Base-by-base conservation (phyloP, 2,329 filamentous ascomycete species). In the Pseudogymnoascus sp. region DNA sequence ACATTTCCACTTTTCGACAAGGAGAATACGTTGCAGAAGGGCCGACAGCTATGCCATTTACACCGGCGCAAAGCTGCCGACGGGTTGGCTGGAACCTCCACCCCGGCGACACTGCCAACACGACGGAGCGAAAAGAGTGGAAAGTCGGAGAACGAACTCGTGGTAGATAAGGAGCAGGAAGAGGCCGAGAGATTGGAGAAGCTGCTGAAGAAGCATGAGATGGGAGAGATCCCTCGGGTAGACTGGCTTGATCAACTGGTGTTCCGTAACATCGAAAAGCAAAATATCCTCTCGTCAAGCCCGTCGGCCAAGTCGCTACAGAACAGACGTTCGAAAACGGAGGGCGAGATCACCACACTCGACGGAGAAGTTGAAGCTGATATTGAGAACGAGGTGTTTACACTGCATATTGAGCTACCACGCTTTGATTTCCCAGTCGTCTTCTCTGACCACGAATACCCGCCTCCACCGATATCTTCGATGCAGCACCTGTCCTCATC, bases 201-300 rank as follows among this genome's bases (percentile, higher is more conserved):
- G 60, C 74, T 97, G 20, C 89, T 99, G 71, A 99, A 99, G 75
- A 96, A 96, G 74, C 94, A 97, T 70, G 95, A 99, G 71, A 95
- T 97, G 88, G 92, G 91, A 16, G 94, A 99, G 72, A 93, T 99
- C 25, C 86, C 90, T 0, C 85, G 91, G 14, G 89, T 96, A 57
- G 90, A 95, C 68, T 99, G 94, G 95, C 82, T 99, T 43, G 94
- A 99, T 72, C 90, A 94, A 69, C 81, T 97, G 67, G 92, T 97
- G 2, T 99, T 96, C 72, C 86, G 93, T 39, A 88, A 88, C 59
- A 87, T 96, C 63, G 93, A 96, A 75, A 94, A 89, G 74, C 81
- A 85, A 62, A 84, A 87, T 20, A 71, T 85, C 2, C 80, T 86
- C 68, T 83, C 84, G 9, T 85, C 88, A 35, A 83, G 81, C 67